Conservation (phyloP, 257 asterid genomes). For the Lycium ferocissimum region DNA sequence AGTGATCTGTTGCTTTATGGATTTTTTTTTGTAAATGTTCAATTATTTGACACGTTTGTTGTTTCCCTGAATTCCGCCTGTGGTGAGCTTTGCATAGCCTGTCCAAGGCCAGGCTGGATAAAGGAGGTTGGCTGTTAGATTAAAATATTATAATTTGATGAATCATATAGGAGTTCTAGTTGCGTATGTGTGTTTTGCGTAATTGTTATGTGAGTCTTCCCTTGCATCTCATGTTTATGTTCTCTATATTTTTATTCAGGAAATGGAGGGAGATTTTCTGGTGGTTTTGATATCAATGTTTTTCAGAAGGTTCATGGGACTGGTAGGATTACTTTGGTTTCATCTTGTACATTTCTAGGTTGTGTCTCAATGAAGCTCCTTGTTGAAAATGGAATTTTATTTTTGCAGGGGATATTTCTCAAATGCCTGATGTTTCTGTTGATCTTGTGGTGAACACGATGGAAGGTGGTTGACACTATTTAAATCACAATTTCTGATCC, state of each 20-base stretch:
- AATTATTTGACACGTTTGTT: background rate
- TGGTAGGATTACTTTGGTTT: slow-evolving; percentile 49
- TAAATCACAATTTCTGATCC: background rate
- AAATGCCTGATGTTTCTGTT: slow-evolving; percentile 70
- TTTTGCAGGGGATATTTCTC: slow-evolving; percentile 74
- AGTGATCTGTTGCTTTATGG: background rate
- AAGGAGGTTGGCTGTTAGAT: slow-evolving; percentile 8
- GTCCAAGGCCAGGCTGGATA: background rate
- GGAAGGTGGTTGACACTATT: slow-evolving; percentile 63
- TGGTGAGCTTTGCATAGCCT: background rate
- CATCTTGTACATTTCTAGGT: background rate
- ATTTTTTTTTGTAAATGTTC: too few relatives aligned
- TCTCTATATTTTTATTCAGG: slow-evolving; percentile 55
- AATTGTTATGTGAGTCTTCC: background rate
- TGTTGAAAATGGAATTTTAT: slow-evolving; percentile 30
- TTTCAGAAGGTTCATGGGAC: slow-evolving; percentile 69
- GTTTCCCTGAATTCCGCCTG: background rate
- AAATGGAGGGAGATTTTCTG: slow-evolving; percentile 77
- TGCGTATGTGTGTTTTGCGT: background rate
- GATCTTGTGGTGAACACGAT: slow-evolving; percentile 62
- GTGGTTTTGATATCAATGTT: slow-evolving; percentile 94
- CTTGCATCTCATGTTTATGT: slow-evolving; percentile 25
- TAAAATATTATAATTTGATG: background rate
- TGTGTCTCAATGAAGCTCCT: slow-evolving; percentile 22
- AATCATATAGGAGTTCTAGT: background rate